Evolutionary conservation across 345 rosid species (phyloP).

Genomic region (Salix caprea): DNA sequence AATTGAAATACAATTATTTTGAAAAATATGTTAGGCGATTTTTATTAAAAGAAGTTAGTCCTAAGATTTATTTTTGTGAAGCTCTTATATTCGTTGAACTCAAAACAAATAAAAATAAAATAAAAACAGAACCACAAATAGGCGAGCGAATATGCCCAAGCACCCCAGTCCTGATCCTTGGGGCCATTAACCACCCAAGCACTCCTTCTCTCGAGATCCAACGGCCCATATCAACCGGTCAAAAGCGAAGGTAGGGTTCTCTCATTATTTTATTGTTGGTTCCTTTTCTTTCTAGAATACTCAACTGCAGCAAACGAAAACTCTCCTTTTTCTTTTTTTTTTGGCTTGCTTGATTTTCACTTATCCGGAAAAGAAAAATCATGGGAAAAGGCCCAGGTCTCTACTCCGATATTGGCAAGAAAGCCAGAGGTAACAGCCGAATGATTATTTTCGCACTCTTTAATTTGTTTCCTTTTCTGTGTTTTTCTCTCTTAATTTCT

Average conservation of each 20-base stretch:
- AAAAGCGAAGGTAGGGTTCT: background rate
- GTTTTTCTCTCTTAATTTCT: background rate
- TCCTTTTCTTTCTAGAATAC: background rate
- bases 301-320: background rate
- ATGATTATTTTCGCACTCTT: background rate
- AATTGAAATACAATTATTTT: too few relatives aligned
- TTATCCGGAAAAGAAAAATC: slow-evolving; percentile 28
- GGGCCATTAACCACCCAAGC: background rate
- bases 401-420: slow-evolving; percentile 89
- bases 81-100: too few relatives aligned
- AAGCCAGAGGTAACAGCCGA: slow-evolving; percentile 60
- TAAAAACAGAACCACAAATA: too few relatives aligned
- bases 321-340: background rate
- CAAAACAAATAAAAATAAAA: too few relatives aligned
- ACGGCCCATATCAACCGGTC: slow-evolving; percentile 22
- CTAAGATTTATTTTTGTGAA: too few relatives aligned
- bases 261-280: background rate
- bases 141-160: too few relatives aligned
- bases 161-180: too few relatives aligned
- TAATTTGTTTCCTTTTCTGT: background rate
- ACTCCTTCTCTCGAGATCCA: slow-evolving; percentile 11
- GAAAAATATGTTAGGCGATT: too few relatives aligned
- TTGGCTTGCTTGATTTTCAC: background rate
- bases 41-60: too few relatives aligned
- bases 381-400: slow-evolving; percentile 97